Evolutionary conservation across 805 yeast genomes (phyloP).

Genomic region (Yarrowia divulgata): DNA sequence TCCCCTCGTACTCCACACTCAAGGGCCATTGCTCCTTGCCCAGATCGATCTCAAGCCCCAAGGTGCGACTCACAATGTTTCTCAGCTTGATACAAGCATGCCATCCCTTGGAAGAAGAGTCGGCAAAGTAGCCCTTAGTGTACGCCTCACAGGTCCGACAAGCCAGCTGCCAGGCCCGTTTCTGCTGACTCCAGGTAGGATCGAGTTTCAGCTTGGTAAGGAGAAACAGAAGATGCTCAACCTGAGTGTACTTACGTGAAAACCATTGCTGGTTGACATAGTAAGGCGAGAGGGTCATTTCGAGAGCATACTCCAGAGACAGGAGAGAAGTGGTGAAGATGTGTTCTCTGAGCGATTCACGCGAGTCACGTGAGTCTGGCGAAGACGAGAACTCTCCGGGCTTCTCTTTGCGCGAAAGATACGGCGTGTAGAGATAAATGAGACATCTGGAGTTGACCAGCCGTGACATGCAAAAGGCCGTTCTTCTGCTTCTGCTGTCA

Average conservation of each 20-base stretch:
- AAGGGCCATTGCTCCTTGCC: conserved; percentile 12
- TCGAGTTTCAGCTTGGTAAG: conserved; percentile 33
- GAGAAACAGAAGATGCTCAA: conserved; percentile 17
- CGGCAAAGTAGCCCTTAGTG: conserved; percentile 36
- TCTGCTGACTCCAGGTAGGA: conserved; percentile 14
- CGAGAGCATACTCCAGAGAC: conserved; percentile 28
- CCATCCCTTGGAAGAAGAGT: conserved; percentile 35
- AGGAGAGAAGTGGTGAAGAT: conserved; percentile 13
- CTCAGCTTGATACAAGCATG: conserved; percentile 33
- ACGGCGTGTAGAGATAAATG: conserved; percentile 35
- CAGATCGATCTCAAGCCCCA: conserved; percentile 16
- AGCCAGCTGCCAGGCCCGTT: conserved; percentile 35
- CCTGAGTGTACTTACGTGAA: conserved; percentile 21
- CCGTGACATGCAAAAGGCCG: conserved; percentile 35
- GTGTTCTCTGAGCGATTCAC: conserved; percentile 21
- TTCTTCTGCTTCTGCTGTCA: conserved; percentile 1
- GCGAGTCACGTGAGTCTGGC: conserved; percentile 2
- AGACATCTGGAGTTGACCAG: conserved; percentile 27
- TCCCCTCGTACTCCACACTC: conserved; percentile 26
- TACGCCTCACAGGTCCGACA: conserved; percentile 35
- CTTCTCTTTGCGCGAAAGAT: conserved; percentile 7
- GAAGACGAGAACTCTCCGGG: neutral
- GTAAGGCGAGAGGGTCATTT: conserved; percentile 24
- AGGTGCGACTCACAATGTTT: conserved; percentile 27
- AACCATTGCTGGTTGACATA: conserved; percentile 36